These are phyloP conservation scores for Tricholoma matsutake DNA, from an alignment of 768 basidiomycete genomes.

Conservation along the genomic window DNA sequence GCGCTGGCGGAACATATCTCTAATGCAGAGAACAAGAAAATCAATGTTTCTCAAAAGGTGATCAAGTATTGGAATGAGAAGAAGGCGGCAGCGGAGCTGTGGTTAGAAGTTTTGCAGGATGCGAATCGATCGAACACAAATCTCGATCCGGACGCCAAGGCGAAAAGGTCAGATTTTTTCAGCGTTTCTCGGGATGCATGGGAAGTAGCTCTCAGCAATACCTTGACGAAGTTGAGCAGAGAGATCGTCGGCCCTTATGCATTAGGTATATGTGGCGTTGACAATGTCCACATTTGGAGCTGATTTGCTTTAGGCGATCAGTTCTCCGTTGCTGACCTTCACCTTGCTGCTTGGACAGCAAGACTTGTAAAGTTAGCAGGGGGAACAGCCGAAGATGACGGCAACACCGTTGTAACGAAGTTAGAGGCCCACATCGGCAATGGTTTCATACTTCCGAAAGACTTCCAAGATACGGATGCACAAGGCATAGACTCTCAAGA, in stretches of 20 bases:
- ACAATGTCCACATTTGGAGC: constrained; percentile 1
- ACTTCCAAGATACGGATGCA: constrained; percentile 31
- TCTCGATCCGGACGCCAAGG: constrained; percentile 37
- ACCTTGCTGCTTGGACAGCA: constrained; percentile 74
- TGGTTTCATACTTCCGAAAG: constrained; percentile 42
- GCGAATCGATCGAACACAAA: constrained; percentile 38
- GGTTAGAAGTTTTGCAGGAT: constrained; percentile 44
- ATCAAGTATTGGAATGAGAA: constrained; percentile 60
- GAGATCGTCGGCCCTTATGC: constrained; percentile 63
- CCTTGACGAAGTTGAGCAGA: constrained; percentile 46
- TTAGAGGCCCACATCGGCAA: constrained; percentile 51
- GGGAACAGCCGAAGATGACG: constrained; percentile 47
- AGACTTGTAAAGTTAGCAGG: constrained; percentile 58
- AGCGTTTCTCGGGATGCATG: constrained; percentile 48
- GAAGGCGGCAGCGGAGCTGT: constrained; percentile 39
- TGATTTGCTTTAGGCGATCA: constrained; percentile 63
- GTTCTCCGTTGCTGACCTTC: constrained; percentile 76
- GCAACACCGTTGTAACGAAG: constrained; percentile 45
- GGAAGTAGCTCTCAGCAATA: constrained; percentile 45
- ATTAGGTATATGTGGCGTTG: constrained; percentile 45
- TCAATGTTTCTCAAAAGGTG: constrained; percentile 60
- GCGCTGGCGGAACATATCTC: constrained; percentile 48
- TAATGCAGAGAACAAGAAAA: constrained; percentile 45
- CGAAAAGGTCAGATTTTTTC: constrained; percentile 48
- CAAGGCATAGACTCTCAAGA: constrained; percentile 14